Conservation (phyloP, 1,139 yeast species). For the Geotrichum restrictum region DNA sequence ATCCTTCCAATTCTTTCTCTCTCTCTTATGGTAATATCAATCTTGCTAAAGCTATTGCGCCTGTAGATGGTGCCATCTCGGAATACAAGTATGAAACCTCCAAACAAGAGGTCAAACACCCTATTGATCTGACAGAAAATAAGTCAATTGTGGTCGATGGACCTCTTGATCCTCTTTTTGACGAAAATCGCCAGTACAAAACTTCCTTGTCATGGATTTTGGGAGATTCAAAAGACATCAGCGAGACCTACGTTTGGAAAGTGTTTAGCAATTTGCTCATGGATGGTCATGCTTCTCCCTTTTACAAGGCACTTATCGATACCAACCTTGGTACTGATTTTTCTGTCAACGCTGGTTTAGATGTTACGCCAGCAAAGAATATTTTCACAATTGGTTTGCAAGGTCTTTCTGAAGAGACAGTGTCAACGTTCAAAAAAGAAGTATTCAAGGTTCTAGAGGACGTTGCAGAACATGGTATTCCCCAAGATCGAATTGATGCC, state of each 20-base stretch:
- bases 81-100: slow-evolving; percentile 43
- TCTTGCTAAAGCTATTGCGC: slow-evolving; percentile 56
- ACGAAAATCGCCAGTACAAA: slow-evolving; percentile 65
- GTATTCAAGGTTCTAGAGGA: slow-evolving; percentile 42
- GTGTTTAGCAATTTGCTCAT: slow-evolving; percentile 67
- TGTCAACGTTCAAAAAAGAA: slow-evolving; percentile 44
- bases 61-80: slow-evolving; percentile 51
- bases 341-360: slow-evolving; percentile 84
- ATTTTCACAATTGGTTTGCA: slow-evolving; percentile 83
- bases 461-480: slow-evolving; percentile 44
- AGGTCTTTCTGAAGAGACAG: slow-evolving; percentile 57
- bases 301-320: slow-evolving; percentile 81
- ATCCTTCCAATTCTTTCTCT: slow-evolving; percentile 84
- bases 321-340: slow-evolving; percentile 82
- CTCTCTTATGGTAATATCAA: slow-evolving; percentile 84
- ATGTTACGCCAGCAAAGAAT: slow-evolving; percentile 71
- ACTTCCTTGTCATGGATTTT: slow-evolving; percentile 84
- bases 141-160: slow-evolving; percentile 52
- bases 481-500: slow-evolving; percentile 68
- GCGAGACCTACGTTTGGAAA: slow-evolving; percentile 69
- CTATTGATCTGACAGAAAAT: slow-evolving; percentile 44
- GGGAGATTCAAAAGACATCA: slow-evolving; percentile 67
- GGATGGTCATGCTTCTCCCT: slow-evolving; percentile 90
- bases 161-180: slow-evolving; percentile 80
- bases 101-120: slow-evolving; percentile 40